These are phyloP conservation scores for Mycosphaerella arachidis DNA, from an alignment of 2,329 filamentous ascomycete genomes.

Conservation along the genomic window DNA sequence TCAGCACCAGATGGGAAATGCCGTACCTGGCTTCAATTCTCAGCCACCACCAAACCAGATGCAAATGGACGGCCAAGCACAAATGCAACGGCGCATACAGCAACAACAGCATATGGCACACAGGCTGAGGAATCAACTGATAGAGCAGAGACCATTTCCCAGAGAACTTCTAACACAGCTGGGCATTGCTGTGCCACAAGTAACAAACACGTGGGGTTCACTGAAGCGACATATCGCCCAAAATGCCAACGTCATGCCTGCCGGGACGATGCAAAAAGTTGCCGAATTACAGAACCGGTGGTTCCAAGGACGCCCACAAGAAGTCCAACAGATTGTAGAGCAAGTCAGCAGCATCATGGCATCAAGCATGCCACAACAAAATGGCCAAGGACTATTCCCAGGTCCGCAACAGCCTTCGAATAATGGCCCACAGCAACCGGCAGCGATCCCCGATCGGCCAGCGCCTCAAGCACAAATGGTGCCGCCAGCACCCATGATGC, in stretches of 20 bases:
- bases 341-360: neutral
- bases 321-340: slow-evolving; percentile 20
- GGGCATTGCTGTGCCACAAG: slow-evolving; percentile 39
- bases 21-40: slow-evolving; percentile 20
- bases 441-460: slow-evolving; percentile 21
- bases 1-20: slow-evolving; percentile 17
- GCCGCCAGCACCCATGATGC: slow-evolving; percentile 16
- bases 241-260: slow-evolving; percentile 43
- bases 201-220: slow-evolving; percentile 53
- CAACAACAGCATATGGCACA: slow-evolving; percentile 12
- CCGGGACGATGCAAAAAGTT: slow-evolving; percentile 40
- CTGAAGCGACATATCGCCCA: slow-evolving; percentile 51
- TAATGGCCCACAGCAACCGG: slow-evolving; percentile 10
- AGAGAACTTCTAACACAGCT: slow-evolving; percentile 11
- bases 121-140: slow-evolving; percentile 12
- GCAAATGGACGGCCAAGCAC: slow-evolving; percentile 10
- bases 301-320: slow-evolving; percentile 23
- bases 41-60: slow-evolving; percentile 16
- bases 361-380: slow-evolving; percentile 38
- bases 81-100: slow-evolving; percentile 12
- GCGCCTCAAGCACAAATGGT: slow-evolving; percentile 41
- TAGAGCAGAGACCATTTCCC: slow-evolving; percentile 18
- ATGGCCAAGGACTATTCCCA: slow-evolving; percentile 24
- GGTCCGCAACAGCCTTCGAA: slow-evolving; percentile 24
- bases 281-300: slow-evolving; percentile 25